Evolutionary conservation across 2,329 filamentous ascomycete genomes (phyloP).

Genomic region (Aureobasidium pullulans): DNA sequence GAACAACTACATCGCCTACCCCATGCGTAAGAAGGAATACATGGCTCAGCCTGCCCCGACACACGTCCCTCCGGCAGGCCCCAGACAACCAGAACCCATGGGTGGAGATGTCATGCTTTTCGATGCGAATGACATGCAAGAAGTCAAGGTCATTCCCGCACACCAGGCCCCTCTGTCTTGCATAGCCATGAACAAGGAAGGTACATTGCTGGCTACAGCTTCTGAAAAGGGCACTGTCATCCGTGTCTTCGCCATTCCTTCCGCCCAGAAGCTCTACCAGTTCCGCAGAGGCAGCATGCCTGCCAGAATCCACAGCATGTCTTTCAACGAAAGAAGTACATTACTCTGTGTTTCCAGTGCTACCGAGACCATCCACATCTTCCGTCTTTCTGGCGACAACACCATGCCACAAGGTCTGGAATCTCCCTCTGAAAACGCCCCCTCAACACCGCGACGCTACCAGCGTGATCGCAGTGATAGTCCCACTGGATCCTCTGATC

Average conservation of each 20-base stretch:
- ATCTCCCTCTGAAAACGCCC: not conserved
- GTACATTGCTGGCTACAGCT: conserved; percentile 83
- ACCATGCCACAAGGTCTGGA: not conserved
- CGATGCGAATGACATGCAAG: conserved; percentile 80
- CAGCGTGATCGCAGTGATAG: conserved; percentile 35
- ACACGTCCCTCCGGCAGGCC: conserved; percentile 75
- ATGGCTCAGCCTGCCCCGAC: conserved; percentile 34
- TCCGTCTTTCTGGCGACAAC: conserved; percentile 57
- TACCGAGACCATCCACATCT: conserved; percentile 94
- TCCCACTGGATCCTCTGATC: conserved; percentile 26
- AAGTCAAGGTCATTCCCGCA: conserved; percentile 90
- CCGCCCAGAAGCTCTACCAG: conserved; percentile 88
- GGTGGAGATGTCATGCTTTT: conserved; percentile 91
- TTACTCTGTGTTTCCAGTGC: conserved; percentile 92
- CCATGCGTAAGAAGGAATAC: conserved; percentile 62
- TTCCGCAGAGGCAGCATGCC: conserved; percentile 94
- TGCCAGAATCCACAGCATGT: conserved; percentile 96
- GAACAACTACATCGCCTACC: conserved; percentile 92
- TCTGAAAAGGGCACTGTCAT: conserved; percentile 98
- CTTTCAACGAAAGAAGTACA: conserved; percentile 90
- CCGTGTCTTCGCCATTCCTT: conserved; percentile 85
- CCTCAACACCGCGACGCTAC: conserved; percentile 4
- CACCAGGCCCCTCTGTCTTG: conserved; percentile 87
- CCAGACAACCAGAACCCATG: conserved; percentile 68
- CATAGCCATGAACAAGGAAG: conserved; percentile 86